Base-by-base conservation (phyloP, 2,329 filamentous ascomycete species). In the Neofusicoccum kwambonambiense region DNA sequence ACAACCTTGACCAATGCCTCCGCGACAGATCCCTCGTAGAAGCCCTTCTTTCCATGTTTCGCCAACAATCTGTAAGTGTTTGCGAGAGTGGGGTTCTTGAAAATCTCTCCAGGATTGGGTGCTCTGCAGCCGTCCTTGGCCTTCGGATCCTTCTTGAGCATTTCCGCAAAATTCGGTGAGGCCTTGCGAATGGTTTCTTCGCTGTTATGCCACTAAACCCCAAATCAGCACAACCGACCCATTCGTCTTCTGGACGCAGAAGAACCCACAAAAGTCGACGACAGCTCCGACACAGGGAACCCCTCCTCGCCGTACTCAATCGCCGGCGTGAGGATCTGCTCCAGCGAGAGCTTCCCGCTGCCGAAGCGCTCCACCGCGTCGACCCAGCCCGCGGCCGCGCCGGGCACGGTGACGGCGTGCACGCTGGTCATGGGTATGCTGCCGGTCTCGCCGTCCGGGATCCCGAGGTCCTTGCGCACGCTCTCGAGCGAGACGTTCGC, bases 321-420 rank as follows among this genome's bases (percentile, higher is more conserved):
- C 0, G 93, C 95, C 0, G 95, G 94, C 4, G 81, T 84, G 11
- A 99, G 81, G 65, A 98, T 88, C 72, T 96, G 87, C 69, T 87
- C 86, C 79, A 98, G 70, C 8, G 82, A 87, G 13, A 98, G 71
- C 74, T 90, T 96, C 2, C 92, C 92, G 75, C 93, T 97, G 15
- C 95, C 95, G 73, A 98, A 97, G 62, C 87, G 87, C 77, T 93
- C 89, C 0, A 97, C 84, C 0, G 90, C 89, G 76, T 99, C 95
- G 27, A 91, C 89, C 95, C 95, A 99, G 0, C 94, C 95, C 0
- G 93, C 95, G 0, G 95, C 87, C 1, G 95, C 93, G 5, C 95
- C 95, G 0, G 95, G 95, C 0, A 95, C 89, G 1, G 93, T 97
- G 0, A 92, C 91, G 9, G 93, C 85, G 74, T 96, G 90, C 13